Base-by-base conservation (phyloP, 345 rosid species). In the Abelmoschus esculentus region DNA sequence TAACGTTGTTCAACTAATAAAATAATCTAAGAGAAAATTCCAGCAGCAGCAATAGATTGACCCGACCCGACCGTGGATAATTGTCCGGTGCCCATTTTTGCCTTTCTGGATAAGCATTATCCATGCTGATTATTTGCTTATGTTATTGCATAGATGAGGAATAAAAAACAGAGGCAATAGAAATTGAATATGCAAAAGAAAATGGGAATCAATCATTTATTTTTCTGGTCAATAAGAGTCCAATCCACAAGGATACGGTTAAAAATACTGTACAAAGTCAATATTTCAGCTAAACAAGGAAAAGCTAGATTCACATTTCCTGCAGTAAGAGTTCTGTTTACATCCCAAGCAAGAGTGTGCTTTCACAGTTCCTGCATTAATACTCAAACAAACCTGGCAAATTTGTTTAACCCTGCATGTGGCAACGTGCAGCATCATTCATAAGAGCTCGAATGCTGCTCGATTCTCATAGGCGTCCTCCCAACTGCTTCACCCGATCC, bases 331-430 rank as follows among this genome's bases (percentile, higher is more conserved):
- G 74, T 74, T 75, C 73, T 5, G 75, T 50, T 47, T 46, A 61
- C 77, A 50, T 56, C 46, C 55, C 34, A 62, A 73, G 66, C 67
- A 67, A 74, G 44, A 54, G 73, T 64, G 73, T 64, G 17, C 66
- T 19, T 74, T 75, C 77, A 75, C 82, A 70, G 5, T 70, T 70
- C 74, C 80, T 72, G 78, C 79, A 46, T 72, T 75, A 76, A 73
- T 72, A 44, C 69, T 53, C 50, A 6, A 31, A 47, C 62, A 70
- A 71, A 47, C 70, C 46, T 22, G 19, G 28, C 70, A n/a, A 61
- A 66, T 65, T 62, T 67, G 17, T 28, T 22, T 70, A 1, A 32
- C 69, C 36, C 54, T 53, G 10, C 55, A n/a, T 42, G 52, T 61
- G 50, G 62, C 50, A n/a, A 50, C 14, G 1, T 32, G 13, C 68